phyloP scores from a whole-genome alignment of 768 basidiomycete genomes.

The Russula sp. region DNA sequence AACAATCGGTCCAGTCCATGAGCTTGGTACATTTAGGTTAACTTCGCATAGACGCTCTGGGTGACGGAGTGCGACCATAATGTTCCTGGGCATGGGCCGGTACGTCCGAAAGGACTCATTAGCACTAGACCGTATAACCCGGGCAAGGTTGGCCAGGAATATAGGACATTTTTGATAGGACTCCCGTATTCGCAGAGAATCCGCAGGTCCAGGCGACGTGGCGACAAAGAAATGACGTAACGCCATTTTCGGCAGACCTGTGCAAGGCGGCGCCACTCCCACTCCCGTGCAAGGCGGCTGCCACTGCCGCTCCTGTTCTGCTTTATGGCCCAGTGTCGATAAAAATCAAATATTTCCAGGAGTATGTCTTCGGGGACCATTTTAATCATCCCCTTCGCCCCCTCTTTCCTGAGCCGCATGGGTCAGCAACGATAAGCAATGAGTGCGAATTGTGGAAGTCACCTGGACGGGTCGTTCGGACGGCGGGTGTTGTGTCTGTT shows the following conservation, averaged over 20 bases:
- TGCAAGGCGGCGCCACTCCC: neutral
- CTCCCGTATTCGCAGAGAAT: neutral
- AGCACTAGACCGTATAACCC: neutral
- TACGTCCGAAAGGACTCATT: too few relatives aligned
- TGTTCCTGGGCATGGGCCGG: neutral
- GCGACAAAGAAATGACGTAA: neutral
- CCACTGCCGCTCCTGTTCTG: too few relatives aligned
- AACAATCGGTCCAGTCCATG: constrained; percentile 28
- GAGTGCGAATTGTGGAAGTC: neutral
- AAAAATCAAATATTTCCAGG: neutral
- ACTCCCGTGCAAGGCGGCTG: too few relatives aligned
- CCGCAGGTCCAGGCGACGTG: neutral
- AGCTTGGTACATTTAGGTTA: neutral
- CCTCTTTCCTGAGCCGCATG: neutral
- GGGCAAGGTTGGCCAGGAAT: constrained; percentile 5
- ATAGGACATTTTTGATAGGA: neutral
- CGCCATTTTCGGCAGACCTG: constrained; percentile 11
- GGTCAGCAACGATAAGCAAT: neutral
- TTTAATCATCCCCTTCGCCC: neutral
- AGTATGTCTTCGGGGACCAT: neutral
- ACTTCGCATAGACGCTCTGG: neutral
- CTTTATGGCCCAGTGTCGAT: neutral
- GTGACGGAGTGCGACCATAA: neutral
- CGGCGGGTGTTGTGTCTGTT: too few relatives aligned
- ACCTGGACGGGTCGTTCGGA: neutral